Evolutionary conservation across 805 yeast genomes (phyloP), one percentile per base, ranked within the genome.

Genomic region (Wickerhamiella azyma): DNA sequence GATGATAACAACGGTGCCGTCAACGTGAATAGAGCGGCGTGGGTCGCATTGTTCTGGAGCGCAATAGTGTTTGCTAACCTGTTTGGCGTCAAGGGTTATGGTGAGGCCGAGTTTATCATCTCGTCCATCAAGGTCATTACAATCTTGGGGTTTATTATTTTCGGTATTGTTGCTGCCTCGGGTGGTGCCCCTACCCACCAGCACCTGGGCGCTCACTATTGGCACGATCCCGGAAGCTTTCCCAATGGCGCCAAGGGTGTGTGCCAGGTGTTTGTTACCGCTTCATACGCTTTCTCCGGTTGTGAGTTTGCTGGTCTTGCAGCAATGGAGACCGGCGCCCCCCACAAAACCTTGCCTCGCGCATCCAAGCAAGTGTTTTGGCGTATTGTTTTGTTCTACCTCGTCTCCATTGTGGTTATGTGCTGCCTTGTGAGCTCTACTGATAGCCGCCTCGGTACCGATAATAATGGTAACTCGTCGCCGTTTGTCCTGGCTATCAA

Each of bases 321-420:
- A 8, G 82, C 88, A 24, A 88, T 88, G 7, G 92, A 83, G 61
- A 70, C 85, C 18, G 72, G 64, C 28, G 73, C 81, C 59, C 88
- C 92, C 39, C 67, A 80, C 54, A 68, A 68, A 47, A 63, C 81
- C 1, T 69, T 81, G 46, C 89, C 89, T 29, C 69, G 72, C 42
- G 88, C 92, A 36, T 75, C 80, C 48, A 82, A 82, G 62, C 88
- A 83, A 65, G 85, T 81, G 5, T 81, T 84, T 65, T 82, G 89
- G 88, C 71, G 92, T 64, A 78, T 83, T 48, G 65, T 78, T 13
- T 62, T 81, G 53, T 82, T 83, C 59, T 84, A 84, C 65, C 68
- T 84, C 59, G 64, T 70, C 10, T 69, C 78, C 50, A 72, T 64
- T 58, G 77, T 64, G 46, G 67, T 71, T 53, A 74, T 68, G 54